A percentile compares a stretch with the other conserved stretches of the same genome.
phyloP scores from a whole-genome alignment of 176 grass and related monocot genomes.

The Lolium multiflorum region DNA sequence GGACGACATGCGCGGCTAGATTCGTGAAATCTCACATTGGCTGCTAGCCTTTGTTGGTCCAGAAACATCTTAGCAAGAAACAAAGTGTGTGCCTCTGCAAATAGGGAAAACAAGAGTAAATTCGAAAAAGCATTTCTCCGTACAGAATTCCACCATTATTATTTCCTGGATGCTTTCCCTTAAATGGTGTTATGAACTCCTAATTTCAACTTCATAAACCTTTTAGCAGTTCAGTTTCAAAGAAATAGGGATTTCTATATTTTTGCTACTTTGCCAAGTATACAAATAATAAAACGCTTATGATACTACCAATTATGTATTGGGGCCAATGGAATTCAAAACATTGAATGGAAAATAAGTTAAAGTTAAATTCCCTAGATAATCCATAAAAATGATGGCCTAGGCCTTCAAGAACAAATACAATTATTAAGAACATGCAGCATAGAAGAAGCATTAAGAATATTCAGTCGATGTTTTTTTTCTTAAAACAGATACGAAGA shows the following conservation, averaged over 20 bases:
- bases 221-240: not conserved
- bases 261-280: not conserved
- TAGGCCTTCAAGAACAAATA: no score
- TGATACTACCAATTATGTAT: no score
- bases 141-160: not conserved
- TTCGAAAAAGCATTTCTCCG: not conserved
- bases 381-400: no score
- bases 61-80: no score
- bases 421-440: no score
- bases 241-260: not conserved
- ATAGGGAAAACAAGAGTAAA: not conserved
- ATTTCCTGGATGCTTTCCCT: not conserved
- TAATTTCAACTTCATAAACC: not conserved
- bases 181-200: not conserved
- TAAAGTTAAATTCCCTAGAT: not conserved
- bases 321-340: not conserved
- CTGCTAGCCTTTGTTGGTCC: no score
- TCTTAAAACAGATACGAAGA: no score
- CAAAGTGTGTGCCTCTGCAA: not conserved
- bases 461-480: no score
- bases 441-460: no score
- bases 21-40: not conserved
- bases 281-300: no score
- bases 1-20: not conserved
- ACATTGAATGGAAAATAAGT: not conserved